Conservation (phyloP, 192 early-diverging fungal genomes). For the Backusella macrospora region DNA sequence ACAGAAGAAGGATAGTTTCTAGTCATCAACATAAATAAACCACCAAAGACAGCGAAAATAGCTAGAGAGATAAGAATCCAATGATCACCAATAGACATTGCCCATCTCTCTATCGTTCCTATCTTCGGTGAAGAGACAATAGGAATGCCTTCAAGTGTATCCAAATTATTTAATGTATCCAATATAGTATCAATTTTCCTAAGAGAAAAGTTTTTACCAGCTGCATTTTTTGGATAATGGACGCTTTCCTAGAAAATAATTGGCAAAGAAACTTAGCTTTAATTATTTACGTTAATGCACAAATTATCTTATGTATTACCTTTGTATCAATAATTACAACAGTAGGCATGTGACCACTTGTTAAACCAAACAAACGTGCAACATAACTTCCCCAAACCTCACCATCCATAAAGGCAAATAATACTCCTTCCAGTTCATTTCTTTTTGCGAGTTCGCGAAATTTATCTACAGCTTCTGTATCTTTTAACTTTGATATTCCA, state of each 20-base stretch:
- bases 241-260: neutral
- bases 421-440: constrained; percentile 22
- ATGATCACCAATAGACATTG: neutral
- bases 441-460: constrained; percentile 33
- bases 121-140: neutral
- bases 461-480: neutral
- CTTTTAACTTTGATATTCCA: constrained; percentile 58
- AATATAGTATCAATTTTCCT: neutral
- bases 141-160: neutral
- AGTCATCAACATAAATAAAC: neutral
- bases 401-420: constrained; percentile 69
- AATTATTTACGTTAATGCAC: no score
- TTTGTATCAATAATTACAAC: constrained; percentile 29
- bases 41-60: neutral
- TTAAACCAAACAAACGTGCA: constrained; percentile 52
- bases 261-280: neutral
- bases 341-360: constrained; percentile 12
- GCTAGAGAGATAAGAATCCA: constrained; percentile 5
- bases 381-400: constrained; percentile 64
- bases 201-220: neutral
- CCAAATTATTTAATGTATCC: neutral
- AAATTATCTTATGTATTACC: neutral
- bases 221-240: neutral
- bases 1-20: neutral
- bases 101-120: neutral